Conservation (phyloP, 179 eudicot species). For the Heliamphora ciliata region DNA sequence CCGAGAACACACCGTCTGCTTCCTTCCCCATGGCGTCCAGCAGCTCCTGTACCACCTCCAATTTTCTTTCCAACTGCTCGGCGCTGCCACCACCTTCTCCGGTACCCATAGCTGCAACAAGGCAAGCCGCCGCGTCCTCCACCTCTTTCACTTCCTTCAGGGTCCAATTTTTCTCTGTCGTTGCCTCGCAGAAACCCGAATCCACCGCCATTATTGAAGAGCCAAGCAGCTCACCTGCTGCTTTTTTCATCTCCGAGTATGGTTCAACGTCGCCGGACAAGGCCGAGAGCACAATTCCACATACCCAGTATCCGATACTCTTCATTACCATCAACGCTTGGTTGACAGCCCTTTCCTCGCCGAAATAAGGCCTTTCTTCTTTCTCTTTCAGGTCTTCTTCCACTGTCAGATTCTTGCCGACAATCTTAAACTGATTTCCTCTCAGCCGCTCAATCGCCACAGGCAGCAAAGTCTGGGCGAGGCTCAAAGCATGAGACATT, state of each 20-base stretch:
- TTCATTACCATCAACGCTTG: constrained; percentile 43
- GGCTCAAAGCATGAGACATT: constrained; percentile 9
- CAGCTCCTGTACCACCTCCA: constrained; percentile 32
- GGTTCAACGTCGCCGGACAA: constrained; percentile 31
- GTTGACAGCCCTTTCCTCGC: constrained; percentile 29
- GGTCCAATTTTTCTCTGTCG: constrained; percentile 12
- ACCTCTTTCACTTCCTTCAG: constrained; percentile 39
- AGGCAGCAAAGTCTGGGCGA: no score
- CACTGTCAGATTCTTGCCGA: constrained; percentile 12
- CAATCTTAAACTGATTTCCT: constrained; percentile 17
- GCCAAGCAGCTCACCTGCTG: not conserved
- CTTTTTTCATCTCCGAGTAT: constrained; percentile 16
- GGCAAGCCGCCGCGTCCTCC: constrained; percentile 23
- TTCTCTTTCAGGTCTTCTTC: not conserved
- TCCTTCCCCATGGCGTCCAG: constrained; percentile 31
- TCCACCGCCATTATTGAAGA: constrained; percentile 19
- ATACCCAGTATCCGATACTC: constrained; percentile 30
- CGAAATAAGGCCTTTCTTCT: constrained; percentile 12
- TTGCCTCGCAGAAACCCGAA: constrained; percentile 12
- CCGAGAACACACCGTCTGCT: constrained; percentile 36
- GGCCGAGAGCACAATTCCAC: constrained; percentile 36
- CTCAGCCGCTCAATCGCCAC: constrained; percentile 20
- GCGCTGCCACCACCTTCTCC: constrained; percentile 4
- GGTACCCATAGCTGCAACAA: constrained; percentile 16
- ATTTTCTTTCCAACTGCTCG: constrained; percentile 31